Base-by-base conservation (phyloP, 2,329 filamentous ascomycete species). In the Plenodomus biglobosus region DNA sequence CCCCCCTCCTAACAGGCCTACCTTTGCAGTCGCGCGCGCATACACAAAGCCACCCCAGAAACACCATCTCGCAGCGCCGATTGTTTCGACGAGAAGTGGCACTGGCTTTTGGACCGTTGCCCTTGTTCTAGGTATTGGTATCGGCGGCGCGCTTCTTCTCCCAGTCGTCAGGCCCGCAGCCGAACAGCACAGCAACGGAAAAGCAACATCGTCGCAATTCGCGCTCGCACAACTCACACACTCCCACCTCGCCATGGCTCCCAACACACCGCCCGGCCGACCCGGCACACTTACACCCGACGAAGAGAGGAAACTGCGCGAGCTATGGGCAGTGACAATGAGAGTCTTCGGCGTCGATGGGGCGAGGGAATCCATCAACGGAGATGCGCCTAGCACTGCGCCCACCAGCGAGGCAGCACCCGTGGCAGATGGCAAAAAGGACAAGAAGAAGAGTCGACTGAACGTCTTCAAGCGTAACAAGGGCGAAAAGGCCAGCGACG, bases 231-330 rank as follows among this genome's bases (percentile, higher is more conserved):
- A 59, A 38, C 50, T 55, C 24, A 61, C 65, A 46, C 56, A 67
- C 46, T 70, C 66, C 6, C 67, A 58, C 48, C 64, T 69, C 56
- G 60, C 62, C 49, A 77, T 77, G 74, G 61, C 72, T 35, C 62
- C 69, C 18, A 66, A 70, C 45, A 66, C 64, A 22, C 80, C 80
- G 38, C 82, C 86, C 32, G 94, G 94, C 44, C 85, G 91, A 52
- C 83, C 90, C 45, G 91, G 90, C 50, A 96, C 89, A 60, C 79
- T 99, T 49, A 96, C 92, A n/a, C 73, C 84, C 2, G 92, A 96
- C 54, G 85, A 99, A 75, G 90, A 96, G 64, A 82, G 83, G 55
- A 96, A 95, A 75, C 78, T 99, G 49, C 88, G 87, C 64, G 87
- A 95, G 71, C 81, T 97, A 59, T 99, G 94, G 94, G 74, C 80